phyloP scores from a whole-genome alignment of 2,329 filamentous ascomycete genomes.

The Keithomyces neogunnii region DNA sequence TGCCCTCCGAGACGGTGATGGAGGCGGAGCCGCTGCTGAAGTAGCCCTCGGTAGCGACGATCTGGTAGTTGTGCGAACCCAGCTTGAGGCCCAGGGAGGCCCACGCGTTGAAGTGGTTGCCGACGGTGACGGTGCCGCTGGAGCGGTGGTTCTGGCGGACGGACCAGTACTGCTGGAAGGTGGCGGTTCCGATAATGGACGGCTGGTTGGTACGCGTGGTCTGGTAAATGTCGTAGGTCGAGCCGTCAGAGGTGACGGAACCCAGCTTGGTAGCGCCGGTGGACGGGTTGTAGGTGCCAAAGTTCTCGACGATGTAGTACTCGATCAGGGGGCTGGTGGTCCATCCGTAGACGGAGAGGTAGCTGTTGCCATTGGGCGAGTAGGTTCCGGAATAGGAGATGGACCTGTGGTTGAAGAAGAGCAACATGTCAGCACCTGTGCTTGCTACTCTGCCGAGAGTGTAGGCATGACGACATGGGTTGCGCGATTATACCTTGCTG shows the following conservation, averaged over 20 bases:
- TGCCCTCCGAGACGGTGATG: not conserved
- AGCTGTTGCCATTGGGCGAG: slow-evolving; percentile 20
- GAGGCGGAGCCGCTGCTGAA: slow-evolving; percentile 33
- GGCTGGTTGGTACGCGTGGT: slow-evolving; percentile 31
- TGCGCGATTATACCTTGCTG: slow-evolving; percentile 29
- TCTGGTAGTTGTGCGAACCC: slow-evolving; percentile 43
- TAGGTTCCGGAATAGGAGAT: slow-evolving; percentile 11
- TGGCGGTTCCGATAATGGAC: slow-evolving; percentile 39
- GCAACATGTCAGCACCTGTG: not conserved
- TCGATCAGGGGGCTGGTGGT: slow-evolving; percentile 25
- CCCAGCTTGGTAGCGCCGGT: slow-evolving; percentile 23
- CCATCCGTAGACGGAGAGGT: slow-evolving; percentile 32
- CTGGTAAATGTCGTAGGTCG: slow-evolving; percentile 28
- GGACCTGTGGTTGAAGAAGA: slow-evolving; percentile 19
- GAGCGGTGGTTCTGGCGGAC: slow-evolving; percentile 15
- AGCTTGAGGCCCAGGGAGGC: slow-evolving; percentile 35
- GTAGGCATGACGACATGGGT: too few species aligned
- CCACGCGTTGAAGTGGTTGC: slow-evolving; percentile 14
- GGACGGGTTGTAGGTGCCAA: slow-evolving; percentile 27
- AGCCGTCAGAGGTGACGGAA: slow-evolving; percentile 26
- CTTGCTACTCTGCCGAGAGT: too few species aligned
- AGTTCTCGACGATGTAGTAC: slow-evolving; percentile 31
- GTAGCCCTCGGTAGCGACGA: slow-evolving; percentile 47
- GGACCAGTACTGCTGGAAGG: slow-evolving; percentile 38
- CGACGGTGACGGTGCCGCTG: slow-evolving; percentile 37